These are phyloP conservation scores for Cenchrus fungigraminus DNA, from an alignment of 176 grass and related monocot genomes.

Conservation along the genomic window DNA sequence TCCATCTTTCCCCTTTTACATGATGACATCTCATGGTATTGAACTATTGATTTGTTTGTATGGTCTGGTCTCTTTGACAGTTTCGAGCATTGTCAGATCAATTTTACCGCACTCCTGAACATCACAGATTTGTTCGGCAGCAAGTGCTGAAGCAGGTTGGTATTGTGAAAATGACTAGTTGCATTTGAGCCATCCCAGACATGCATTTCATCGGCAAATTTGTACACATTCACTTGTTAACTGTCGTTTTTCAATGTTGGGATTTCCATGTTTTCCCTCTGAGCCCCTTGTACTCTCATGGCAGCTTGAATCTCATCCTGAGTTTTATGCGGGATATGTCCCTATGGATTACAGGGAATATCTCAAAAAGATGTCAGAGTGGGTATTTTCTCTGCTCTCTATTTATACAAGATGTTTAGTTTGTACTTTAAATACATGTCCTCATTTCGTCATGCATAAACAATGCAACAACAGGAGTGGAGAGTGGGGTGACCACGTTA, in stretches of 20 bases:
- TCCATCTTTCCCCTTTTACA: constrained; percentile 3
- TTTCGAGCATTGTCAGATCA: constrained; percentile 90
- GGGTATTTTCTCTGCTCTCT: constrained; percentile 25
- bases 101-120: constrained; percentile 73
- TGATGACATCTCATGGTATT: neutral
- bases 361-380: constrained; percentile 86
- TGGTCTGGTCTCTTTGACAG: constrained; percentile 41
- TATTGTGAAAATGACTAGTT: neutral
- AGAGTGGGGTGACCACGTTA: constrained; percentile 98
- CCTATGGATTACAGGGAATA: constrained; percentile 92
- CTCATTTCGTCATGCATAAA: constrained; percentile 26
- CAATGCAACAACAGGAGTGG: constrained; percentile 66
- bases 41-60: constrained; percentile 8
- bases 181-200: neutral
- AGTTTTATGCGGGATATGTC: constrained; percentile 85
- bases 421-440: neutral
- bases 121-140: constrained; percentile 86
- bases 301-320: constrained; percentile 74
- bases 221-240: neutral
- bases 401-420: constrained; percentile 7
- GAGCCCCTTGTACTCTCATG: constrained; percentile 18
- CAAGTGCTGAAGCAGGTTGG: constrained; percentile 83
- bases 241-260: neutral
- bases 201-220: neutral
- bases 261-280: neutral